Percentiles rank a stretch among this genome's conserved stretches.
phyloP scores from a whole-genome alignment of 2,329 filamentous ascomycete species.

The Venturiaceae sp. region DNA sequence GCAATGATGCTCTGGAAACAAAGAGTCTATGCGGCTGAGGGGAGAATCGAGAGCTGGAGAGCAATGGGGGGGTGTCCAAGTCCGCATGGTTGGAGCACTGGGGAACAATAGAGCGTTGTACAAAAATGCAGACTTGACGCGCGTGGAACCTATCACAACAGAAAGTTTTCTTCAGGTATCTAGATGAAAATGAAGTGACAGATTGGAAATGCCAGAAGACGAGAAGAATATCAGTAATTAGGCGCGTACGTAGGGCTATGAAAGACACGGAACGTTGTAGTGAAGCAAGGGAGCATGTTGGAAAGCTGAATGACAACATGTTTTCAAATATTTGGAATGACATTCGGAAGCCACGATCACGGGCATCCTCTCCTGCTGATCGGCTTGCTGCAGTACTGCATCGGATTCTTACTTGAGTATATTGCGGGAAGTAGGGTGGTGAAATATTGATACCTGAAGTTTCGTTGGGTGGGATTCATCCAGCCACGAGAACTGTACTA shows the following conservation, averaged over 20 bases:
- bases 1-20: background rate
- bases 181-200: background rate
- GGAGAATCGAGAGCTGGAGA: background rate
- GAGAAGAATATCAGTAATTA: background rate
- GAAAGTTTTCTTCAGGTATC: background rate
- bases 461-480: background rate
- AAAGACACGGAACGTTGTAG: background rate
- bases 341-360: background rate
- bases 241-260: background rate
- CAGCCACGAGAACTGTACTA: background rate
- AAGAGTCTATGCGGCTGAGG: background rate
- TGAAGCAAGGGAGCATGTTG: background rate
- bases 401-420: background rate
- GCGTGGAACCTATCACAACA: conserved; percentile 1
- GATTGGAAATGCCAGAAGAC: background rate
- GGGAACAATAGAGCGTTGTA: background rate
- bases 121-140: background rate
- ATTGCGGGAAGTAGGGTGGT: background rate
- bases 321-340: background rate
- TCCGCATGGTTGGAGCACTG: background rate
- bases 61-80: background rate
- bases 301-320: background rate
- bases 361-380: background rate
- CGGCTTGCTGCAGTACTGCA: background rate
- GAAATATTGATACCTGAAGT: background rate